These are phyloP conservation scores for Maudiozyma turicensis DNA, from an alignment of 805 yeast genomes.

Conservation along the genomic window DNA sequence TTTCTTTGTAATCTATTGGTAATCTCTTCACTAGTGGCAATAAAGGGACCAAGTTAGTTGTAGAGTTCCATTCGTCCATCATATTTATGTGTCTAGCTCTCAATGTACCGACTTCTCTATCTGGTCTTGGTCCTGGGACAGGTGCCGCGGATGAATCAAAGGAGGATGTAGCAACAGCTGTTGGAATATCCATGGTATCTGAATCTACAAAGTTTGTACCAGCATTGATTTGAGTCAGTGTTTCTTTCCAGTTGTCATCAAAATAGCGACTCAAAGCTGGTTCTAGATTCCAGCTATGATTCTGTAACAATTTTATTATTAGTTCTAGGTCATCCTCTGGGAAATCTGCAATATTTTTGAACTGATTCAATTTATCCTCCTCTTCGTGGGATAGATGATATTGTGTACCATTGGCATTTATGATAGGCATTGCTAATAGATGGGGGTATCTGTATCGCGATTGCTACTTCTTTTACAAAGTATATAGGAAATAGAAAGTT, in stretches of 20 bases:
- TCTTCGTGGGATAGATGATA: slow-evolving; percentile 34
- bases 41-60: slow-evolving; percentile 3
- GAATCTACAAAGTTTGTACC: slow-evolving; percentile 4
- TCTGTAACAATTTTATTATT: slow-evolving; percentile 37
- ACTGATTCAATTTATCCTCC: slow-evolving; percentile 36
- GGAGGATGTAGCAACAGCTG: slow-evolving; percentile 1
- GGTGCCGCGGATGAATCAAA: not conserved
- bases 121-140: not conserved
- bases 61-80: not conserved
- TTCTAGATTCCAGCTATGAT: slow-evolving; percentile 53
- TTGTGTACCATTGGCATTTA: slow-evolving; percentile 14
- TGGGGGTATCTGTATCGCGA: too few species aligned
- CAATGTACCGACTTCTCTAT: not conserved
- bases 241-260: slow-evolving; percentile 40
- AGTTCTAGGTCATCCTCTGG: slow-evolving; percentile 39
- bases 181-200: not conserved
- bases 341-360: slow-evolving; percentile 42
- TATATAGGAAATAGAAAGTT: not conserved
- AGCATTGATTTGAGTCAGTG: slow-evolving; percentile 2
- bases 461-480: too few species aligned
- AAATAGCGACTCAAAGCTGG: slow-evolving; percentile 51
- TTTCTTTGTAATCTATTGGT: slow-evolving; percentile 22
- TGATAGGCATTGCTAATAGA: slow-evolving; percentile 18
- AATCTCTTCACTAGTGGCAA: slow-evolving; percentile 29
- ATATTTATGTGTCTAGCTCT: not conserved